Evolutionary conservation across 441 rosid species (phyloP).

Genomic region (Viola pubescens): DNA sequence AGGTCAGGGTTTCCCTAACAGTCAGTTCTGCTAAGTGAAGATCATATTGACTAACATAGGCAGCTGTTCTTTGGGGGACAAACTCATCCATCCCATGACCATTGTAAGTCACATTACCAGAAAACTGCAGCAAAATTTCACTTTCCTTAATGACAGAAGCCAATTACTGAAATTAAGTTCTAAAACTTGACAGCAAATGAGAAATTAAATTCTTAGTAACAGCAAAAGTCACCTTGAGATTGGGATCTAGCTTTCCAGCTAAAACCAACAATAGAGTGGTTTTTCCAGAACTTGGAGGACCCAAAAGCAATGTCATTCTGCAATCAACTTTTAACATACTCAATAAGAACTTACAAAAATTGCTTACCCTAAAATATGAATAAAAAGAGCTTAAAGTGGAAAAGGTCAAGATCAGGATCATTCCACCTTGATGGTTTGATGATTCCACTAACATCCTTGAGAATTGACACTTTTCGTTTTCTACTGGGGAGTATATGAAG

Average conservation of each 20-base stretch:
- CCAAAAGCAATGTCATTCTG: slow-evolving; percentile 46
- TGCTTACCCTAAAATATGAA: not conserved
- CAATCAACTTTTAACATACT: not conserved
- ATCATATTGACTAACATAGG: slow-evolving; percentile 27
- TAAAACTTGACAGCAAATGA: not conserved
- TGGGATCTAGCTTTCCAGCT: slow-evolving; percentile 28
- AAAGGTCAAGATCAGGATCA: not conserved
- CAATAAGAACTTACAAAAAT: not conserved
- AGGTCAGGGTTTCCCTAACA: slow-evolving; percentile 27
- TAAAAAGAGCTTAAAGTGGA: not conserved
- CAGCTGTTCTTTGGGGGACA: slow-evolving; percentile 27
- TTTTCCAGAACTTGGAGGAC: slow-evolving; percentile 32
- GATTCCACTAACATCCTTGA: slow-evolving; percentile 64
- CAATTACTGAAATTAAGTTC: no score
- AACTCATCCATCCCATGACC: slow-evolving; percentile 27
- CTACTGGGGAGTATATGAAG: slow-evolving; percentile 46
- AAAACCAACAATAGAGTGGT: slow-evolving; percentile 25
- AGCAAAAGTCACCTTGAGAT: slow-evolving; percentile 11
- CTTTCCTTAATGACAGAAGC: not conserved
- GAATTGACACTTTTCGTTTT: slow-evolving; percentile 53
- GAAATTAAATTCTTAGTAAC: not conserved
- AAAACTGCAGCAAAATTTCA: slow-evolving; percentile 13
- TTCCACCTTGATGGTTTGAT: slow-evolving; percentile 52
- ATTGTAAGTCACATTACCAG: slow-evolving; percentile 28
- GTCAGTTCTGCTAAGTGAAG: slow-evolving; percentile 26